These are phyloP conservation scores for Hericium rajendrae DNA, from an alignment of 768 basidiomycete species.

Conservation along the genomic window DNA sequence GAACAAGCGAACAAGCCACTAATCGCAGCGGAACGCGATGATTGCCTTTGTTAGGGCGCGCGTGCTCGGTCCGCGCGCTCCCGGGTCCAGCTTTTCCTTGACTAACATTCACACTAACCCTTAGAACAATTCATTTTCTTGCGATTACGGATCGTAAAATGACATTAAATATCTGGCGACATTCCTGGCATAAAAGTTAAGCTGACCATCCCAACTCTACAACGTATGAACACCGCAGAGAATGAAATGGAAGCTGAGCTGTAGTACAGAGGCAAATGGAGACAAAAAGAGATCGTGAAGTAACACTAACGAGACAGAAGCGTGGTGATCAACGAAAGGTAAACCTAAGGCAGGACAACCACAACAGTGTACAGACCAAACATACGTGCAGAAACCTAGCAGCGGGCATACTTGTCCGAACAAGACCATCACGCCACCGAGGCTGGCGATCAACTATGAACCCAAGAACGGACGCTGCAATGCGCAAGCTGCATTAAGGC, in stretches of 20 bases:
- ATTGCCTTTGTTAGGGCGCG: background rate
- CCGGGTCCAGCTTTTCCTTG: background rate
- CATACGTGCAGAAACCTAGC: background rate
- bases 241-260: background rate
- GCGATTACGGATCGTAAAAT: background rate
- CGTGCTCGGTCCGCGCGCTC: background rate
- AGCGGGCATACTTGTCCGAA: too few species aligned
- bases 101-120: too few species aligned
- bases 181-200: conserved; percentile 1
- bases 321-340: too few species aligned
- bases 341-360: background rate
- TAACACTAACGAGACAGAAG: background rate
- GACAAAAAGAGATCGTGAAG: background rate
- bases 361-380: background rate
- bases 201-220: background rate
- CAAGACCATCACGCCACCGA: too few species aligned
- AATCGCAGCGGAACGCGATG: background rate
- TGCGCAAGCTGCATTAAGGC: background rate
- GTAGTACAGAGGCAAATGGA: background rate
- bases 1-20: background rate
- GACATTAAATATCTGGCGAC: background rate
- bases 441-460: too few species aligned
- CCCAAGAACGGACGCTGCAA: too few species aligned
- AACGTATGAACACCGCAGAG: background rate
- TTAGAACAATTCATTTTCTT: background rate